Evolutionary conservation across 2,329 filamentous ascomycete species (phyloP), one percentile per base, ranked within the genome.

Genomic region (Hymenoscyphus repandus): DNA sequence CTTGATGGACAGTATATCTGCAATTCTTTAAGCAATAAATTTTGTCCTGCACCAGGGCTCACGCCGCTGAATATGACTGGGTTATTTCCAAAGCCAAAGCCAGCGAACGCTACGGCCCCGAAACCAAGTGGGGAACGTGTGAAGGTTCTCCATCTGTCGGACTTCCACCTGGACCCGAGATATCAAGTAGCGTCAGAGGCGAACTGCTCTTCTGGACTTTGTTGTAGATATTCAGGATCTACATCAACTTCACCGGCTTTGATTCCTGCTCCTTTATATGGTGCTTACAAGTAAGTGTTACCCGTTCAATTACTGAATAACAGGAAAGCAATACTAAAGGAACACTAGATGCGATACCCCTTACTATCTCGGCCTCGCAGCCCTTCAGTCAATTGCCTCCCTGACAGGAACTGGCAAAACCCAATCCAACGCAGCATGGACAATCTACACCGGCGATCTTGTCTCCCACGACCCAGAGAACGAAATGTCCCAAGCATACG

Each of bases 1-100:
- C 66, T 74, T 2, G 79, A 83, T 60, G 79, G 78, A 5, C 66
- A 72, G 49, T 80, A 78, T 53, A 80, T 83, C 41, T 82, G 79
- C 67, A 72, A 74, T 55, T 71, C 67, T 13, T 57, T 81, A 5
- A 72, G 69, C 47, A 70, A 62, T 30, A 69, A 56, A 5, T 79
- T 74, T 59, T 82, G 79, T 59, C 63, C 69, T 1, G 59, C 62
- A 11, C 78, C 78, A 5, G 61, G 60, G 0, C 73, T 75, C 2
- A 66, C 66, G 6, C 68, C 72, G 0, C 63, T 76, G 30, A 70
- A 77, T 55, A 73, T 68, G 1, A 70, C 71, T 0, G 55, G 56
- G 2, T 57, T 74, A 4, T 82, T 82, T 50, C 72, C 77, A 7
- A 81, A 79, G 59, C 73, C 76, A 2, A 80, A 76, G 58, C 78